Evolutionary conservation across 208 protist species (phyloP).

Genomic region (Trypanosoma vivax): DNA sequence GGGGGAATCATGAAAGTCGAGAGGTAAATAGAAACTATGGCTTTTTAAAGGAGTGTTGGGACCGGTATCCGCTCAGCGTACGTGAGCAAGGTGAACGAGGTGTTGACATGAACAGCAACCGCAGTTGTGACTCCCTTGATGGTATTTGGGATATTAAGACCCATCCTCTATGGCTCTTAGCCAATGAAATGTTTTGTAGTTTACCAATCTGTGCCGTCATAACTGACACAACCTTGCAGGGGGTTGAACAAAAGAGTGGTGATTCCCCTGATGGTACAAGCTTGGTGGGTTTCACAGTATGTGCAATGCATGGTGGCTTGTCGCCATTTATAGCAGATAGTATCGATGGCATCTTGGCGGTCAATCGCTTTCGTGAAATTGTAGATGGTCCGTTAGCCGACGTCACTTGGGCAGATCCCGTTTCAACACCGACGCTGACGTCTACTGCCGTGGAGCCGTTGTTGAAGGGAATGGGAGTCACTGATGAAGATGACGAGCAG

Average conservation of each 20-base stretch:
- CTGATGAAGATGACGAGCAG: background rate
- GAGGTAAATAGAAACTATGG: constrained; percentile 99
- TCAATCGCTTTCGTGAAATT: constrained; percentile 91
- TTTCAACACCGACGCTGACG: constrained; percentile 11
- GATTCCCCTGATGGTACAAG: background rate
- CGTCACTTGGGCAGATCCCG: constrained; percentile 98
- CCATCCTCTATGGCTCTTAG: constrained; percentile 68
- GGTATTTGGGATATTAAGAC: constrained; percentile 59
- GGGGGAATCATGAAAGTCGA: constrained; percentile 99
- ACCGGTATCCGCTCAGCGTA: constrained; percentile 63
- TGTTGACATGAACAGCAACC: constrained; percentile 10
- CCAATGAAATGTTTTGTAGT: constrained; percentile 68
- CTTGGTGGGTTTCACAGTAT: constrained; percentile 56
- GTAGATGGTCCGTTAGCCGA: constrained; percentile 98
- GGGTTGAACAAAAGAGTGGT: background rate
- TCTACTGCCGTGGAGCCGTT: background rate
- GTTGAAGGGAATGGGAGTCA: background rate
- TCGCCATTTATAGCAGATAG: constrained; percentile 93
- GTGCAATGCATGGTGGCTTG: constrained; percentile 98
- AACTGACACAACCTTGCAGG: constrained; percentile 33
- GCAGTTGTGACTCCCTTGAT: constrained; percentile 13
- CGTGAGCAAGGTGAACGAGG: constrained; percentile 1
- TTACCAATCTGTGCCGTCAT: constrained; percentile 94
- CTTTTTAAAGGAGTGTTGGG: constrained; percentile 98
- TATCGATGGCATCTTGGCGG: constrained; percentile 93